Evolutionary conservation across 2,329 filamentous ascomycete species (phyloP), one percentile per base, ranked within the genome.

Genomic region (Graphilbum sp.): DNA sequence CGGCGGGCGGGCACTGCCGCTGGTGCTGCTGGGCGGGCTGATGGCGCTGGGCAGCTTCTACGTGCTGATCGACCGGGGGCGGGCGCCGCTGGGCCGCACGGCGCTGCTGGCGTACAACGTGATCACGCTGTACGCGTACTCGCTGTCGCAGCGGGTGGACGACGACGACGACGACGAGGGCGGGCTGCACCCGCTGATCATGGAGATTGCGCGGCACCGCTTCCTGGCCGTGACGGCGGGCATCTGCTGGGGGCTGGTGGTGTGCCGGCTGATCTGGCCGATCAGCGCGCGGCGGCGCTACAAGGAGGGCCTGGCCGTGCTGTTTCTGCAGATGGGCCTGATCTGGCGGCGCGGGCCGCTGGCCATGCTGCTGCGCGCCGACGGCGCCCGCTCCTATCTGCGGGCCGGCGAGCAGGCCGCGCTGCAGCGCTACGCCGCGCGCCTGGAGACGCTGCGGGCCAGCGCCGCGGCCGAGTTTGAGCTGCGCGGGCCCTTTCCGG

Each of bases 81-180:
- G 88, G 54, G 87, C 83, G 0, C 86, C 88, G 1, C 79, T 96
- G 58, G 88, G 87, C 32, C 78, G 90, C 37, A 96, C 95, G 53
- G 90, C 92, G 44, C 72, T 96, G 52, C 70, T 98, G 34, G 93
- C 88, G 1, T 98, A 96, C 65, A 98, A 98, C 52, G 76, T 98
- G 32, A 88, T 84, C 16, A 85, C 85, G 8, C 68, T 98, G 3
- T 98, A 98, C 54, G 85, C 87, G 10, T 98, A 96, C 59, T 90
- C 83, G 38, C 67, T 96, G 10, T 79, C 81, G 0, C 78, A 85
- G 44, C 71, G 72, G 43, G 85, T 93, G 35, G 74, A 80, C 5
- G 77, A 86, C 35, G 79, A 84, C 39, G 76, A 92, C 41, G 85
- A 92, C 34, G 86, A 94, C 46, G 87, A 96, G 57, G 86, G 86